phyloP scores from a whole-genome alignment of 805 yeast genomes.

The Saccharomycopsis lassenensis region DNA sequence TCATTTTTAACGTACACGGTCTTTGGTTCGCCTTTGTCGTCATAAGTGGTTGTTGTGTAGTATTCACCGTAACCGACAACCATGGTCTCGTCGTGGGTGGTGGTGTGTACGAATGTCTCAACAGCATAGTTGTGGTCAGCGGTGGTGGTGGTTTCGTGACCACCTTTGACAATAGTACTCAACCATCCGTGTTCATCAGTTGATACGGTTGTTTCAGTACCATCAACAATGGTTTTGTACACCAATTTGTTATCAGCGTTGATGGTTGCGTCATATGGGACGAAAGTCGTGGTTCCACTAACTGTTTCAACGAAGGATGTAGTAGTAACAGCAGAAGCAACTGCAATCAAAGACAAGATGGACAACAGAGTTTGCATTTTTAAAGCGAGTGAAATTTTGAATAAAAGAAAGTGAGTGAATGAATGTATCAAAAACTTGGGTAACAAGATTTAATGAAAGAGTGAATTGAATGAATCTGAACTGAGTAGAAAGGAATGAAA shows the following conservation, averaged over 20 bases:
- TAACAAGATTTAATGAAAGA: too few relatives aligned
- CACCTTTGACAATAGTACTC: constrained; percentile 13
- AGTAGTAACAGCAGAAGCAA: constrained; percentile 7
- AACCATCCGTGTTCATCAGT: constrained; percentile 11
- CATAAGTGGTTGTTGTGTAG: constrained; percentile 16
- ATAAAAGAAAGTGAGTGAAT: too few relatives aligned
- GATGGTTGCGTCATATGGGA: constrained; percentile 11
- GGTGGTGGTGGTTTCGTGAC: constrained; percentile 15
- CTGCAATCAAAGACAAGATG: neutral
- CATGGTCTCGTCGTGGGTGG: constrained; percentile 7
- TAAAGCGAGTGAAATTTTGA: too few relatives aligned
- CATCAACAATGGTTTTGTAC: constrained; percentile 14
- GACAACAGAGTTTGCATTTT: too few relatives aligned
- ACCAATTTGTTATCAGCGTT: constrained; percentile 13
- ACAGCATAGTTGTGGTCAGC: constrained; percentile 11
- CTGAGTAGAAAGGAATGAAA: too few relatives aligned
- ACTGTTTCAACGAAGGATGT: constrained; percentile 9
- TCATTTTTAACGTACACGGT: constrained; percentile 10
- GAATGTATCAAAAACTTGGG: too few relatives aligned
- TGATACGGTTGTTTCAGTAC: constrained; percentile 8
- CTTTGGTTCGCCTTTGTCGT: constrained; percentile 5
- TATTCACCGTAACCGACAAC: constrained; percentile 10
- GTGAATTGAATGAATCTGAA: too few relatives aligned
- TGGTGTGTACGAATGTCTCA: constrained; percentile 11
- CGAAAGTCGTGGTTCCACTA: constrained; percentile 12